Percentiles rank a stretch among this genome's conserved stretches.
Conservation (phyloP, 371 early-diverging fungal genomes). For the Mortierella sp. region DNA sequence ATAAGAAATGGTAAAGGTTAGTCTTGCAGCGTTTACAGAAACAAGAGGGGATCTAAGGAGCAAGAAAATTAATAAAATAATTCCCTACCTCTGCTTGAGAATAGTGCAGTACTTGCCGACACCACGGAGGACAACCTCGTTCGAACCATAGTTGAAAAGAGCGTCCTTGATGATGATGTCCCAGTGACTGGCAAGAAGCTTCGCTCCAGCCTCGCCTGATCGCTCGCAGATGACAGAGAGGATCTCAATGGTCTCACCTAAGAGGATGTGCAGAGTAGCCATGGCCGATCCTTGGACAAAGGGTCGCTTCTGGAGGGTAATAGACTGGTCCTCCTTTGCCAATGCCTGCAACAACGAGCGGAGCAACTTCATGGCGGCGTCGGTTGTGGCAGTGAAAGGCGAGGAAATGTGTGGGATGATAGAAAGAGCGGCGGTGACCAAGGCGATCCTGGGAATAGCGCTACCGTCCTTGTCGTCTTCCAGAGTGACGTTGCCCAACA, state of each 20-base stretch:
- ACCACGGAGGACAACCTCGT: slow-evolving; percentile 72
- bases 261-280: slow-evolving; percentile 67
- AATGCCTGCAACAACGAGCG: slow-evolving; percentile 60
- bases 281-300: slow-evolving; percentile 68
- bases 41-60: not conserved
- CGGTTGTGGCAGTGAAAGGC: slow-evolving; percentile 55
- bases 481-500: slow-evolving; percentile 60
- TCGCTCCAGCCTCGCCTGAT: slow-evolving; percentile 25
- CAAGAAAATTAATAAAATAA: not conserved
- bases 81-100: slow-evolving; percentile 64
- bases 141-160: slow-evolving; percentile 62
- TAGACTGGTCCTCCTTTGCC: slow-evolving; percentile 44
- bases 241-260: slow-evolving; percentile 69
- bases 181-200: slow-evolving; percentile 53
- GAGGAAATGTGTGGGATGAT: slow-evolving; percentile 69
- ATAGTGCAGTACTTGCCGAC: slow-evolving; percentile 67
- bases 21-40: no score
- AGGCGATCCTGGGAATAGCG: slow-evolving; percentile 49
- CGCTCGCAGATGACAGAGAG: slow-evolving; percentile 62
- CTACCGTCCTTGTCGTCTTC: slow-evolving; percentile 39
- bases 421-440: slow-evolving; percentile 65
- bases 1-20: not conserved
- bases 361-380: slow-evolving; percentile 60
- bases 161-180: slow-evolving; percentile 61
- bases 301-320: slow-evolving; percentile 57